phyloP scores from a whole-genome alignment of 2,329 filamentous ascomycete genomes.

The Trichoderma guizhouense region DNA sequence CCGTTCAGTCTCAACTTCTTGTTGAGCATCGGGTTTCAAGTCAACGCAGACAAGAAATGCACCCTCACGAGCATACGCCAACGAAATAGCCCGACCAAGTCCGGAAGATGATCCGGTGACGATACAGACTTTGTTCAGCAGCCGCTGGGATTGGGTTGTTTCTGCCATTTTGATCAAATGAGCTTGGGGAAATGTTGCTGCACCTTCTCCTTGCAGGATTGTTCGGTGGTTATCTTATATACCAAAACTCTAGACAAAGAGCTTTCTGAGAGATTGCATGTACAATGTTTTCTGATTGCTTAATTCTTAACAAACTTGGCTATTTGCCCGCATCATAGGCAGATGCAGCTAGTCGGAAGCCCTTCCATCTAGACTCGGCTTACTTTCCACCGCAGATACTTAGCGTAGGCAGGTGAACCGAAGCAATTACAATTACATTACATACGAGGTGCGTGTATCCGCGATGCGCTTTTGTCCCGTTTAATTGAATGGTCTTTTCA shows the following conservation, averaged over 20 bases:
- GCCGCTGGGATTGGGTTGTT: neutral
- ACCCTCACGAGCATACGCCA: constrained; percentile 40
- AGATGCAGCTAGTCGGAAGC: neutral
- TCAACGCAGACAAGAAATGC: constrained; percentile 43
- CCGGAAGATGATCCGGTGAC: constrained; percentile 47
- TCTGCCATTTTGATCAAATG: neutral
- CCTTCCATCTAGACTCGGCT: neutral
- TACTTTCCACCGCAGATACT: neutral
- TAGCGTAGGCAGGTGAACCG: neutral
- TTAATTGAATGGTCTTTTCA: neutral
- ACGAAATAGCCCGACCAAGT: constrained; percentile 44
- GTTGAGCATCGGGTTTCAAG: constrained; percentile 29
- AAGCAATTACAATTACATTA: neutral
- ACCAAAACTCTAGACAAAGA: neutral
- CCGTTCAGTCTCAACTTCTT: constrained; percentile 27
- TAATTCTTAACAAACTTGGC: neutral
- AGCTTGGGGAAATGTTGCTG: neutral
- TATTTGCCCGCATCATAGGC: neutral
- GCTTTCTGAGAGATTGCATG: too few relatives aligned
- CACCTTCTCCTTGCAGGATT: neutral
- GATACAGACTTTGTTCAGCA: constrained; percentile 26
- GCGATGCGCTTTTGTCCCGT: neutral
- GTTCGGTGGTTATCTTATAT: neutral
- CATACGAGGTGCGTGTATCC: neutral
- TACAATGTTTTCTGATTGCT: neutral